Base-by-base conservation (phyloP, 305 asterid species). In the Solanum chacoense region DNA sequence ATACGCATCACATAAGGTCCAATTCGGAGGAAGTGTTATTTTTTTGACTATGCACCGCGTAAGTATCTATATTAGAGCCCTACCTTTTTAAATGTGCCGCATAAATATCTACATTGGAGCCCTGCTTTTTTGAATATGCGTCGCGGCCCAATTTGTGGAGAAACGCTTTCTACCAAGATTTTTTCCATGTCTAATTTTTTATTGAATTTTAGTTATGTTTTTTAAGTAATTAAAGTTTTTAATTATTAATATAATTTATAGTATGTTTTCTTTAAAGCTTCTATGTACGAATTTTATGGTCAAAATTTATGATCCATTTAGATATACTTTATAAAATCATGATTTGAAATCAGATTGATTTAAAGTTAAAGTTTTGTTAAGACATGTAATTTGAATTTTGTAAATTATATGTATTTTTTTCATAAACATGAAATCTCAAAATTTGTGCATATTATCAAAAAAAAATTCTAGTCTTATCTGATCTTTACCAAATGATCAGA, bases 1-100 rank as follows among this genome's bases (percentile, higher is more conserved):
- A 50, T 50, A 50, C 8, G 1, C 0, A 1, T 6, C 9, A 6
- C 1, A 50, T 16, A 50, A 50, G 63, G n/a, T 10, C 4, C n/a
- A 50, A 50, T 18, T 0, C 4, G 1, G 2, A 18, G 1, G 2
- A 50, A 50, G 8, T 4, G 18, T 6, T 50, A 50, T 50, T 50
- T 16, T 16, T 16, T 50, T 9, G 0, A 50, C 0, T 50, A 50
- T 0, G n/a, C 9, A 0, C n/a, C n/a, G 10, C 10, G 0, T 50
- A 18, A 50, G 4, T 18, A 18, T 50, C 10, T 50, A 18, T 16
- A 18, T 50, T 50, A 3, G 10, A 50, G 10, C 4, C n/a, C 4
- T 50, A 18, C n/a, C 8, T 50, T 50, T 50, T 50, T 18, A 16
- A 50, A 7, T 50, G 65, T 3, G 10, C 9, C 10, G n/a, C n/a